These are phyloP conservation scores for Odontarrhena argentea DNA, from an alignment of 345 rosid species.

Conservation along the genomic window DNA sequence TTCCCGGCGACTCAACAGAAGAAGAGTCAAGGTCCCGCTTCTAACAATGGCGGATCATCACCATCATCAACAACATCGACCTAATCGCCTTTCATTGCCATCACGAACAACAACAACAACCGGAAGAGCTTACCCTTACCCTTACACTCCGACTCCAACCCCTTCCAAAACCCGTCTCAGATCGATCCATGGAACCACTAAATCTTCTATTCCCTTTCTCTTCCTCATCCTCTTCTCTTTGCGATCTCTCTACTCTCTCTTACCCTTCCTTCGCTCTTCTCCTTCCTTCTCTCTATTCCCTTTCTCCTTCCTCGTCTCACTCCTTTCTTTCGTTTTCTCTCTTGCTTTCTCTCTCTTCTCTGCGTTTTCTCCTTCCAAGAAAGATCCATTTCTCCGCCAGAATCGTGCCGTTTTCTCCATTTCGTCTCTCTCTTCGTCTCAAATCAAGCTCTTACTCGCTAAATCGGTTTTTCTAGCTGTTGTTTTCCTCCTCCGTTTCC, in stretches of 20 bases:
- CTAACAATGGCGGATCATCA: constrained; percentile 63
- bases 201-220: constrained; percentile 42
- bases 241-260: constrained; percentile 43
- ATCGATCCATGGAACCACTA: constrained; percentile 36
- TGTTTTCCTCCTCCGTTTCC: constrained; percentile 81
- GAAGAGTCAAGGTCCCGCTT: constrained; percentile 17
- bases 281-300: constrained; percentile 63
- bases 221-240: constrained; percentile 39
- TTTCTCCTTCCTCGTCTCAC: constrained; percentile 57
- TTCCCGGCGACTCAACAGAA: constrained; percentile 25
- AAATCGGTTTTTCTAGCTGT: constrained; percentile 61
- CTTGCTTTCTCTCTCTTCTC: constrained; percentile 47
- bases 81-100: constrained; percentile 70
- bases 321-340: constrained; percentile 57
- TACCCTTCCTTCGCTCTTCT: constrained; percentile 54
- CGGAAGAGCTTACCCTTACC: constrained; percentile 52
- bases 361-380: constrained; percentile 40
- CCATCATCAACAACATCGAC: constrained; percentile 67
- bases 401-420: constrained; percentile 47
- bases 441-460: constrained; percentile 51
- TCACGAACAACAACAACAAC: constrained; percentile 37
- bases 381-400: constrained; percentile 40
- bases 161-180: constrained; percentile 64
- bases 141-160: constrained; percentile 71
- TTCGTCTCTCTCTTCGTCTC: constrained; percentile 53